These are phyloP conservation scores for Trichoderma pleuroti DNA, from an alignment of 2,329 filamentous ascomycete genomes.

Conservation along the genomic window DNA sequence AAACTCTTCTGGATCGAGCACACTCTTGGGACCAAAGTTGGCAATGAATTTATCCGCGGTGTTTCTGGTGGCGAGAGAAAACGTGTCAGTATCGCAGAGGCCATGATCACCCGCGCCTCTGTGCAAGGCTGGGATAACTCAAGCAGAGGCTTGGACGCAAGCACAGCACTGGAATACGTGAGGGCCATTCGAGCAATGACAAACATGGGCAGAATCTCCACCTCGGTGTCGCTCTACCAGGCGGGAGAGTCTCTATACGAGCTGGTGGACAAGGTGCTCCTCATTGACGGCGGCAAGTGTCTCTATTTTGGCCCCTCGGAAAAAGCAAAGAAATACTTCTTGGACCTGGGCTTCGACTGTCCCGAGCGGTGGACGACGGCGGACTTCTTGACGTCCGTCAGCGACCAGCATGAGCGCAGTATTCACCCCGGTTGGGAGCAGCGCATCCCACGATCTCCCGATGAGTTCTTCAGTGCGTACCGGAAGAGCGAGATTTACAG, in stretches of 20 bases:
- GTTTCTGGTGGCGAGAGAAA: conserved; percentile 66
- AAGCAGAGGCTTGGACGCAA: conserved; percentile 68
- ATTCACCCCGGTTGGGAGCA: conserved; percentile 64
- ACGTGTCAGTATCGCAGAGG: conserved; percentile 73
- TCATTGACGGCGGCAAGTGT: conserved; percentile 69
- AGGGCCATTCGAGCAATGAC: conserved; percentile 62
- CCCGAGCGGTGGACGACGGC: conserved; percentile 67
- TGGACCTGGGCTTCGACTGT: conserved; percentile 68
- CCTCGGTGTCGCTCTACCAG: conserved; percentile 68
- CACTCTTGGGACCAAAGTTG: conserved; percentile 65
- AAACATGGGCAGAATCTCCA: conserved; percentile 67
- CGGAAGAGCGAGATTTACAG: conserved; percentile 59
- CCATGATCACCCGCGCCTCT: conserved; percentile 53
- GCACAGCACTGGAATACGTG: conserved; percentile 69
- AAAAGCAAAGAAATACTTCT: conserved; percentile 65
- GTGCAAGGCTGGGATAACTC: conserved; percentile 74
- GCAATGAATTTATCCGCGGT: conserved; percentile 62
- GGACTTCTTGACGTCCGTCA: conserved; percentile 77
- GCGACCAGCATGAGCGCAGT: conserved; percentile 66
- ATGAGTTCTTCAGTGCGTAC: conserved; percentile 66
- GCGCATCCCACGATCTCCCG: conserved; percentile 64
- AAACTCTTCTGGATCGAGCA: conserved; percentile 71
- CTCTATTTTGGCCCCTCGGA: conserved; percentile 66
- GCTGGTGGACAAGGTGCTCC: conserved; percentile 70
- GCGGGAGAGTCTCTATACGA: conserved; percentile 63